Evolutionary conservation across 2,329 filamentous ascomycete genomes (phyloP).

Genomic region (Alternaria rosae): DNA sequence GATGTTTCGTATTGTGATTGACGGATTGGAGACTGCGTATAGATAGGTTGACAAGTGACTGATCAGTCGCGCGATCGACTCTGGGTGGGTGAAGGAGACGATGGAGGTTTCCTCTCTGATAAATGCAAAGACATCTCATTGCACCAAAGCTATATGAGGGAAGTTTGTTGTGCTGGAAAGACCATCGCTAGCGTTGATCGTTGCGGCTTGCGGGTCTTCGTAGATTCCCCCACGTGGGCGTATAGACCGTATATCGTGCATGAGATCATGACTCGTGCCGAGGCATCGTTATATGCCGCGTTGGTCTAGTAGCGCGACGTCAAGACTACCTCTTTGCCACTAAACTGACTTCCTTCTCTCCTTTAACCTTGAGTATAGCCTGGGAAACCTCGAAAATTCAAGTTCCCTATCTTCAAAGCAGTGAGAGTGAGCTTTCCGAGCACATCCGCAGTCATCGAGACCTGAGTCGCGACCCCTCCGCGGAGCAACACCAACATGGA

Average conservation of each 20-base stretch:
- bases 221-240: not conserved
- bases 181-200: not conserved
- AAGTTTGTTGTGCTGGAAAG: not conserved
- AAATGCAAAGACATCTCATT: not conserved
- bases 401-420: not conserved
- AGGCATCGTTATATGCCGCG: conserved; percentile 12
- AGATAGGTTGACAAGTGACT: not conserved
- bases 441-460: not conserved
- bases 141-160: not conserved
- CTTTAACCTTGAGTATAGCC: not conserved
- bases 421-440: not conserved
- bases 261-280: conserved; percentile 17
- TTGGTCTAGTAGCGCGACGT: conserved; percentile 18
- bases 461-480: not conserved
- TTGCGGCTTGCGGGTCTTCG: not conserved
- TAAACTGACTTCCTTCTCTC: not conserved
- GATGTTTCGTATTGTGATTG: not conserved
- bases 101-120: not conserved
- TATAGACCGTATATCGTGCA: conserved; percentile 8
- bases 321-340: conserved; percentile 19
- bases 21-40: not conserved
- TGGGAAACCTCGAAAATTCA: not conserved
- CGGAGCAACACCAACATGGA: conserved; percentile 37
- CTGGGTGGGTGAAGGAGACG: not conserved
- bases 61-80: not conserved